Evolutionary conservation across 139 green algal species (phyloP).

Genomic region (Mesotaenium endlicherianum): DNA sequence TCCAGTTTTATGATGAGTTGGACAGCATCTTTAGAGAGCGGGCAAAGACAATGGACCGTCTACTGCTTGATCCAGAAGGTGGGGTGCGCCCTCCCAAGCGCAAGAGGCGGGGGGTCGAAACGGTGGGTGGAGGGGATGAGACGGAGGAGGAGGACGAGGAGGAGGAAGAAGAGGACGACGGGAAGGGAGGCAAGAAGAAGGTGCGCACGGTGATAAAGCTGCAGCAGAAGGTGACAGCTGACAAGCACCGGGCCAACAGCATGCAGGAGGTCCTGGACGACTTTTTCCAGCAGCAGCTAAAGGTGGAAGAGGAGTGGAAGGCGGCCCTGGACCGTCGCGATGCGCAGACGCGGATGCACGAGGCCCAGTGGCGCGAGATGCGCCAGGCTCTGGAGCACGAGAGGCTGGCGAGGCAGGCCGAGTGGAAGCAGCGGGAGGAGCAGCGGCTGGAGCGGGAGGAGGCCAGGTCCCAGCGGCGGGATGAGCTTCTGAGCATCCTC

Average conservation of each 20-base stretch:
- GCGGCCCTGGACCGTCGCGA: constrained; percentile 25
- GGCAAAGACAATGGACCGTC: constrained; percentile 32
- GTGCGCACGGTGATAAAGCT: neutral
- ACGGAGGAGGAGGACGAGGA: constrained; percentile 32
- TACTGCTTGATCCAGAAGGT: constrained; percentile 27
- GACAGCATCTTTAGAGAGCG: constrained; percentile 47
- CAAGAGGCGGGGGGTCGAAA: neutral
- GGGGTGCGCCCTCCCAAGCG: neutral
- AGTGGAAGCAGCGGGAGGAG: constrained; percentile 38
- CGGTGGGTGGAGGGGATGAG: no score
- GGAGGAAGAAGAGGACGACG: constrained; percentile 31
- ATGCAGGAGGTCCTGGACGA: constrained; percentile 47
- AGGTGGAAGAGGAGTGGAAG: constrained; percentile 32
- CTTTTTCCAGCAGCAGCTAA: constrained; percentile 35
- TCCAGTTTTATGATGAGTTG: constrained; percentile 40
- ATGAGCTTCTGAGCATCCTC: constrained; percentile 23
- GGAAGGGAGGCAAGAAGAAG: constrained; percentile 3
- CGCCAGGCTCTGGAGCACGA: constrained; percentile 29
- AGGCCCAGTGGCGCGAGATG: constrained; percentile 32
- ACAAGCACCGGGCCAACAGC: constrained; percentile 10
- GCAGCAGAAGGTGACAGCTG: neutral
- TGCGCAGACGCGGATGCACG: constrained; percentile 9
- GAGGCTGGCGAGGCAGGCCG: neutral
- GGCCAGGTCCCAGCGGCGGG: constrained; percentile 15
- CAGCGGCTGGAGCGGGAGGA: constrained; percentile 18